phyloP scores from a whole-genome alignment of 2,329 filamentous ascomycete species.

The Aspergillus tubingensis region DNA sequence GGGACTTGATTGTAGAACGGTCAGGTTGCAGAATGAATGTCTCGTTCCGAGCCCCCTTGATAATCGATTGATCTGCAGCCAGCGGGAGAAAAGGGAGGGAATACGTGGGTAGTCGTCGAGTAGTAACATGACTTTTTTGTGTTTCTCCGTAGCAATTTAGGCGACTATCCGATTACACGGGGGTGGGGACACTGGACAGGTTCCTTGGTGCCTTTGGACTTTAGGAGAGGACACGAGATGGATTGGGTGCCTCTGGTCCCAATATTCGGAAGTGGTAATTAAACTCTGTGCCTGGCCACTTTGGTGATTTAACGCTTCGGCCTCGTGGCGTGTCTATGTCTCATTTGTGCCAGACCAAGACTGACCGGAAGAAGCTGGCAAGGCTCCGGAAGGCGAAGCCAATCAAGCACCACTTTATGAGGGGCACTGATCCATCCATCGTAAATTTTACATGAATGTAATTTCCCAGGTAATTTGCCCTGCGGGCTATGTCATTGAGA shows the following conservation, averaged over 20 bases:
- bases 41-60: not conserved
- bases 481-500: not conserved
- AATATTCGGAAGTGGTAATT: not conserved
- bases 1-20: not conserved
- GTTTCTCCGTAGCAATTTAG: not conserved
- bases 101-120: not conserved
- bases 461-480: not conserved
- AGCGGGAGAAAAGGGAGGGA: not conserved
- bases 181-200: not conserved
- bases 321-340: conserved; percentile 5
- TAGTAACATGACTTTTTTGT: not conserved
- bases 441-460: not conserved
- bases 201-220: not conserved
- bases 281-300: conserved; percentile 1
- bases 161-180: not conserved
- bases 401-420: not conserved
- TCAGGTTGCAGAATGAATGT: not conserved
- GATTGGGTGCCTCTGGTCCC: not conserved
- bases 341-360: not conserved
- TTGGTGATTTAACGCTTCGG: not conserved
- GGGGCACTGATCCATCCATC: not conserved
- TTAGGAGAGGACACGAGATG: not conserved
- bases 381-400: not conserved
- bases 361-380: not conserved
- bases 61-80: not conserved